Base-by-base conservation (phyloP, 371 early-diverging fungal genomes). In the Rhizopus delemar region DNA sequence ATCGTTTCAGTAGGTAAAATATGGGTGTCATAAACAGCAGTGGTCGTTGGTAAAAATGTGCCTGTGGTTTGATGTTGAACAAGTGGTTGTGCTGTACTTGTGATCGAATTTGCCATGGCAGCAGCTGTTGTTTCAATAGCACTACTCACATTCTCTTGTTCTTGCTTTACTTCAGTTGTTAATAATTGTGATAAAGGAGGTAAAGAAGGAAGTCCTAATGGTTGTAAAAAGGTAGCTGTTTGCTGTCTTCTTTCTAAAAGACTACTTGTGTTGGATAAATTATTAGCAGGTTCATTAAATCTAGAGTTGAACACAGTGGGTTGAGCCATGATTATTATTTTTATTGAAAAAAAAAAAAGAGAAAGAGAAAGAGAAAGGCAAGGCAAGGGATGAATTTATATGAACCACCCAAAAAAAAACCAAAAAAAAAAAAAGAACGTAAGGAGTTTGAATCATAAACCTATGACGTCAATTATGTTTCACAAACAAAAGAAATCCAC, bases 211-310 rank as follows among this genome's bases (percentile, higher is more conserved):
- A 73, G 46, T 41, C 70, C 68, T 4, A 76, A 51, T 45, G 60
- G 71, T 31, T 73, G 71, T 5, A 76, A 32, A 53, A 63, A 76
- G 8, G 64, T 58, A 15, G 66, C 59, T 8, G 38, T 62, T 46
- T 76, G 76, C 41, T 76, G 71, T 56, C 77, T 58, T 58, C 73
- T 70, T 46, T 68, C 64, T 34, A 75, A 62, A 15, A 75, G 67
- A 51, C 51, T 64, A 7, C 35, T 53, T 13, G 15, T 31, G 11
- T 13, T 43, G 3, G 31, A 13, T 8, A 3, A 22, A 22, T 22
- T 45, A 22, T 39, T 39, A 34, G 7, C n/a, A n/a, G 32, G 12
- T 51, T 51, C 34, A 34, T 3, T 32, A 34, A 2, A 34, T 13
- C 22, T 5, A 46, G 39, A 28, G 28, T 41, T 32, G 31, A 38